Evolutionary conservation across 169 alveolate genomes (phyloP).

Genomic region (Eimeria sp.): DNA sequence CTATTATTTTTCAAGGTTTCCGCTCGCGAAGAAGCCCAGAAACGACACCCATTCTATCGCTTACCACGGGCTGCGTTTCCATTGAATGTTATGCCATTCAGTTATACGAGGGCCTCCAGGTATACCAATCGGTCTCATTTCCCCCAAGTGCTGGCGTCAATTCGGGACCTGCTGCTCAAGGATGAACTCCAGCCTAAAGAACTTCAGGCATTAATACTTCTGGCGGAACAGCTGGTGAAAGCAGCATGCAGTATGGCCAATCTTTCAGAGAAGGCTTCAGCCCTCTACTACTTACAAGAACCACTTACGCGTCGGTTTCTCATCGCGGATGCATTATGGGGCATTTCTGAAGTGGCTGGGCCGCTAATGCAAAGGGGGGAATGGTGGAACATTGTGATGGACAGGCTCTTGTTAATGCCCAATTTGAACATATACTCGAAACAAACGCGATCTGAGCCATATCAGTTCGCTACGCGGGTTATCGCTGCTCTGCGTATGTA

Average conservation of each 20-base stretch:
- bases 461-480: background rate
- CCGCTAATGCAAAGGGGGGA: background rate
- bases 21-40: background rate
- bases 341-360: constrained; percentile 12
- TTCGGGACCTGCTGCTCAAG: background rate
- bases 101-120: background rate
- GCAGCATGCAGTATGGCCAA: background rate
- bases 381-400: background rate
- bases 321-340: constrained; percentile 3
- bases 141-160: background rate
- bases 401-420: background rate
- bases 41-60: background rate
- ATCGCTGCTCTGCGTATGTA: background rate
- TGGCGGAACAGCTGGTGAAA: background rate
- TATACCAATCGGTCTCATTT: background rate
- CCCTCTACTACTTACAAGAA: background rate
- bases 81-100: background rate
- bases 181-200: background rate
- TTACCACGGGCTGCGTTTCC: background rate
- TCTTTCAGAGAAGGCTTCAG: background rate
- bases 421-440: background rate
- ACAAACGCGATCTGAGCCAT: too few species aligned
- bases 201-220: background rate
- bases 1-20: background rate
- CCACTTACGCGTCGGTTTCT: constrained; percentile 26